phyloP scores from a whole-genome alignment of 306 rosid species.

The Prunus salicina region DNA sequence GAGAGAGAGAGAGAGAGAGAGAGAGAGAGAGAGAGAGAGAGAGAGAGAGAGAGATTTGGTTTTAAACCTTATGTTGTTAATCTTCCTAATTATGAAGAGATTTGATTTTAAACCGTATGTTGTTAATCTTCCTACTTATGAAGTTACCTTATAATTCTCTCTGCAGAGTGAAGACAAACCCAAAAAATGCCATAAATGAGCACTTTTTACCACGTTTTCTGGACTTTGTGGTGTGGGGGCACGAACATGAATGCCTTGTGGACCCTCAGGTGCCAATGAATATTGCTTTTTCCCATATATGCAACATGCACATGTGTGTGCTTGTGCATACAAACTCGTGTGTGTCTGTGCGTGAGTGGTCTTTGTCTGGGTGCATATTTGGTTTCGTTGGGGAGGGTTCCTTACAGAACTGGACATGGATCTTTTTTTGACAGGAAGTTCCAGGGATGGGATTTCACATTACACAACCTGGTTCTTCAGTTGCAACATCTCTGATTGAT shows the following conservation, averaged over 20 bases:
- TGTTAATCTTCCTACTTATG: background rate
- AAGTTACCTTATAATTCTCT: constrained; percentile 21
- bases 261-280: constrained; percentile 74
- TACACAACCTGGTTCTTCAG: constrained; percentile 98
- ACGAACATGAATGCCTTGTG: constrained; percentile 94
- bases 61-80: too few relatives aligned
- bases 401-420: constrained; percentile 23
- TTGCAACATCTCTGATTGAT: constrained; percentile 96
- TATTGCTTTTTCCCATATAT: background rate
- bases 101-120: background rate
- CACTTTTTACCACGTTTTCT: constrained; percentile 91
- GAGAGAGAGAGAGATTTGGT: too few relatives aligned
- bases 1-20: too few relatives aligned
- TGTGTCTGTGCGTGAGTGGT: background rate
- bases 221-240: constrained; percentile 99
- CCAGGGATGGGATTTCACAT: constrained; percentile 99
- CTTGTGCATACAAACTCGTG: background rate
- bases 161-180: constrained; percentile 93
- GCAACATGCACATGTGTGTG: background rate
- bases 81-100: background rate
- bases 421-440: constrained; percentile 71
- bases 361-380: background rate
- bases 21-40: too few relatives aligned
- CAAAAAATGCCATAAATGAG: constrained; percentile 98
- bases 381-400: background rate